Evolutionary conservation across 345 rosid genomes (phyloP).

Genomic region (Turritis glabra): DNA sequence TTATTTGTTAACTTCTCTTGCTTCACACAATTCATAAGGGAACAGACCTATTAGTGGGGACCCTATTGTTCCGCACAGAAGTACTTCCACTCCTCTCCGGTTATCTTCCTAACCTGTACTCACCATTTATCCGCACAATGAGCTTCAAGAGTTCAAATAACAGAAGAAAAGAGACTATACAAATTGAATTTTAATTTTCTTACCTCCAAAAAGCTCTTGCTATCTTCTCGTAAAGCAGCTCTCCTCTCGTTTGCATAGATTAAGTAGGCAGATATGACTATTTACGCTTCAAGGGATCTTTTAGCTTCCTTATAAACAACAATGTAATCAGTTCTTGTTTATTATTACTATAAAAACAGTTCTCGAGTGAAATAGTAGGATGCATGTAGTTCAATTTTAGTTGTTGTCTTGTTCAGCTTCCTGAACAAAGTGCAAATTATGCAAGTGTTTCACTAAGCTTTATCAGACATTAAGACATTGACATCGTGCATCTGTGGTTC

Average conservation of each 20-base stretch:
- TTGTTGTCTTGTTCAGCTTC: constrained; percentile 69
- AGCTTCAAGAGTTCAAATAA: not conserved
- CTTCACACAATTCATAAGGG: too few relatives aligned
- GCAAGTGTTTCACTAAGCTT: constrained; percentile 81
- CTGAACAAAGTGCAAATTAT: constrained; percentile 55
- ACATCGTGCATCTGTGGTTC: constrained; percentile 79
- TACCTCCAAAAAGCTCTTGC: constrained; percentile 68
- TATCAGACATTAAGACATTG: constrained; percentile 79
- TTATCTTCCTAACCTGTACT: constrained; percentile 55
- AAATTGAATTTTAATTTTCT: constrained; percentile 19
- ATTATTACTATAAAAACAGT: constrained; percentile 20
- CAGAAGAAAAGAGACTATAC: not conserved
- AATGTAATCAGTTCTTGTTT: constrained; percentile 35
- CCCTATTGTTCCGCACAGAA: constrained; percentile 56
- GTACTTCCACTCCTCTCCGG: constrained; percentile 85
- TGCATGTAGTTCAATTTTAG: not conserved
- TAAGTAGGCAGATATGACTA: constrained; percentile 79
- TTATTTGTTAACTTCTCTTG: too few relatives aligned
- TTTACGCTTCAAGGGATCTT: constrained; percentile 83
- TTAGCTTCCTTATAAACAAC: constrained; percentile 61
- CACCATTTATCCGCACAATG: constrained; percentile 7
- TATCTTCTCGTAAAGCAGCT: constrained; percentile 56
- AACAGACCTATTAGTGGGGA: constrained; percentile 64
- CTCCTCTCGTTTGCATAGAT: constrained; percentile 73
- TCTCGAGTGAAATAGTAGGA: not conserved